Conservation (phyloP, 2,329 filamentous ascomycete genomes). For the Cercospora janseana region DNA sequence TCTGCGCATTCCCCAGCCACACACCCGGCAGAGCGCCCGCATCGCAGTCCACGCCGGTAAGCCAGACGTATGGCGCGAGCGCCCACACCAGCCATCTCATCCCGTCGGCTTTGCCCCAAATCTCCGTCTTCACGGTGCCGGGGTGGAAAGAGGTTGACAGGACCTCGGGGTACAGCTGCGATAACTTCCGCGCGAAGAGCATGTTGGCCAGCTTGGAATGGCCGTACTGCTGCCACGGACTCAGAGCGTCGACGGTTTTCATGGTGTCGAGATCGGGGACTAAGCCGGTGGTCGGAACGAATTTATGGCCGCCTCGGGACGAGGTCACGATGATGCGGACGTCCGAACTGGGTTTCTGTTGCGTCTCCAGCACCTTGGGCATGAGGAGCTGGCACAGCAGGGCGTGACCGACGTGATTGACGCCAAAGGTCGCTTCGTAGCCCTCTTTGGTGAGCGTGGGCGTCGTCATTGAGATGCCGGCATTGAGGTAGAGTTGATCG, state of each 20-base stretch:
- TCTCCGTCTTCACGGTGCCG: constrained; percentile 49
- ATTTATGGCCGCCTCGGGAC: constrained; percentile 14
- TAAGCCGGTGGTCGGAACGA: constrained; percentile 7
- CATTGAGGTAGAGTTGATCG: constrained; percentile 47
- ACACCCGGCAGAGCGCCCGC: constrained; percentile 28
- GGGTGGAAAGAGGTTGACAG: constrained; percentile 49
- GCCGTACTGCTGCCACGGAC: constrained; percentile 40
- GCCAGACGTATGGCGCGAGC: constrained; percentile 6
- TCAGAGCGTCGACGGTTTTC: constrained; percentile 20
- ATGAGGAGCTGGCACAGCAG: constrained; percentile 30
- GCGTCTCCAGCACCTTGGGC: constrained; percentile 43
- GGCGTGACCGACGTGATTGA: constrained; percentile 36
- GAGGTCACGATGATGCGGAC: constrained; percentile 45
- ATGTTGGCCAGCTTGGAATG: constrained; percentile 53
- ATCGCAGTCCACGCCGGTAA: constrained; percentile 18
- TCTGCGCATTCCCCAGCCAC: constrained; percentile 30
- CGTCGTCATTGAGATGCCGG: constrained; percentile 39
- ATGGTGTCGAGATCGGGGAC: constrained; percentile 6
- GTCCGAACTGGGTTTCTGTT: constrained; percentile 40
- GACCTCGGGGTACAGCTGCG: constrained; percentile 46
- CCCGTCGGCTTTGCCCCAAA: constrained; percentile 34
- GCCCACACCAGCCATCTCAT: neutral
- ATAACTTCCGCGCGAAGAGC: constrained; percentile 46
- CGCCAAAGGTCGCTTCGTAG: constrained; percentile 41
- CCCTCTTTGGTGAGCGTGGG: constrained; percentile 36